Percentiles rank a stretch among this genome's conserved stretches.
Evolutionary conservation across 768 basidiomycete species (phyloP).

Genomic region (Suillus subaureus): DNA sequence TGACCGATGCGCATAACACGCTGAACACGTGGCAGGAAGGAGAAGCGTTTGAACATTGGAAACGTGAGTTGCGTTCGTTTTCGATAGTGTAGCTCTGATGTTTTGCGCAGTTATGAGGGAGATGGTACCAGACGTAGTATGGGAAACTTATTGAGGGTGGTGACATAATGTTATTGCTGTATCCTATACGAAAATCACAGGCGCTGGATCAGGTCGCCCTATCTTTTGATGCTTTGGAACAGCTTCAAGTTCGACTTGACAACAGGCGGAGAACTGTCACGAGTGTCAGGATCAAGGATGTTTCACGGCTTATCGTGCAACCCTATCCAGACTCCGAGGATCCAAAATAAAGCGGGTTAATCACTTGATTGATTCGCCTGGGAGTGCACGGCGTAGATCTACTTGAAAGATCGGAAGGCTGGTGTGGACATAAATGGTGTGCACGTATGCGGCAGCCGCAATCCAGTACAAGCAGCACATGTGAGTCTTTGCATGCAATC

Average conservation of each 20-base stretch:
- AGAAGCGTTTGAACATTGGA: conserved; percentile 76
- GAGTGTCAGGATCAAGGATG: background rate
- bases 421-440: background rate
- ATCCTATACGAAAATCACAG: background rate
- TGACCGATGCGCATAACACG: conserved; percentile 65
- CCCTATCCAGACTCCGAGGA: background rate
- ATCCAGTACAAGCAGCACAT: background rate
- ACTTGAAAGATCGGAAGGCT: background rate
- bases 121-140: conserved; percentile 68
- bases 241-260: background rate
- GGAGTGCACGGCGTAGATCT: background rate
- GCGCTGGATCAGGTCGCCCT: background rate
- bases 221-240: background rate
- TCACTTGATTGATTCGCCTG: background rate
- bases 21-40: conserved; percentile 67
- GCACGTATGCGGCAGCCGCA: background rate
- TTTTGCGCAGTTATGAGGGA: conserved; percentile 68
- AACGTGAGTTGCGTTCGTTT: conserved; percentile 45
- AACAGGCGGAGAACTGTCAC: background rate
- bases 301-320: background rate
- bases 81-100: background rate
- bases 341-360: background rate
- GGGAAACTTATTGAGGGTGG: conserved; percentile 70
- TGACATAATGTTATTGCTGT: background rate
- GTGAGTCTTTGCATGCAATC: background rate